Conservation (phyloP, 495 filamentous ascomycete species). For the Penicillium cataractarum region DNA sequence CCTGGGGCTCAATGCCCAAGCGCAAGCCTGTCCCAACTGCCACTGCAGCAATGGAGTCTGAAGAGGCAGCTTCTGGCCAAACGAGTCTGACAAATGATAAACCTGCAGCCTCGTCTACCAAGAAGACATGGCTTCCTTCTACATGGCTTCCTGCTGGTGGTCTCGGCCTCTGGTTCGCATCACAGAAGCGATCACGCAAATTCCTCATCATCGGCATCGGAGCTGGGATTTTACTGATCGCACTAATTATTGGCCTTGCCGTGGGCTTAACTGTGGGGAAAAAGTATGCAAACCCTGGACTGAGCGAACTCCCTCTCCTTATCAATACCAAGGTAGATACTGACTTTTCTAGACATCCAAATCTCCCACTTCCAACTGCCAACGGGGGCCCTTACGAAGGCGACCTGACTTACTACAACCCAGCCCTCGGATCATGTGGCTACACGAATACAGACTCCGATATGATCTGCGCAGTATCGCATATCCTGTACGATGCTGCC, state of each 20-base stretch:
- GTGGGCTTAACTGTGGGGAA: slow-evolving; percentile 49
- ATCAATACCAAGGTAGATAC: not conserved
- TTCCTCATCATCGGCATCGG: slow-evolving; percentile 29
- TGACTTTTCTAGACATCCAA: slow-evolving; percentile 22
- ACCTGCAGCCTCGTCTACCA: not conserved
- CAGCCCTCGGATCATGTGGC: slow-evolving; percentile 74
- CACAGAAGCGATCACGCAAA: slow-evolving; percentile 28
- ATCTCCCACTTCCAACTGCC: slow-evolving; percentile 61
- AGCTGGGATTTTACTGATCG: slow-evolving; percentile 44
- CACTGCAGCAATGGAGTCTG: not conserved
- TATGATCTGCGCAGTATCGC: slow-evolving; percentile 66
- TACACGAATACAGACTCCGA: slow-evolving; percentile 54
- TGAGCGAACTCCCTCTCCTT: not conserved
- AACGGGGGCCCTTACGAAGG: slow-evolving; percentile 57
- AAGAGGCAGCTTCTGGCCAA: not conserved
- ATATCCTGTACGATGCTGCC: slow-evolving; percentile 67
- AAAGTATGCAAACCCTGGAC: slow-evolving; percentile 12
- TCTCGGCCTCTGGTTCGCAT: not conserved
- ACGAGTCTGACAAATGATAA: not conserved
- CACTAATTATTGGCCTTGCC: slow-evolving; percentile 58
- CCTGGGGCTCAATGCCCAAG: slow-evolving; percentile 21
- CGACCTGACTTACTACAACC: slow-evolving; percentile 71
- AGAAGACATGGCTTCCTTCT: not conserved
- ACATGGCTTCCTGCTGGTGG: slow-evolving; percentile 3
- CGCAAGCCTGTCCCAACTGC: slow-evolving; percentile 31